Evolutionary conservation across 1,284 basidiomycete genomes (phyloP).

Genomic region (Meira miltonrushii): DNA sequence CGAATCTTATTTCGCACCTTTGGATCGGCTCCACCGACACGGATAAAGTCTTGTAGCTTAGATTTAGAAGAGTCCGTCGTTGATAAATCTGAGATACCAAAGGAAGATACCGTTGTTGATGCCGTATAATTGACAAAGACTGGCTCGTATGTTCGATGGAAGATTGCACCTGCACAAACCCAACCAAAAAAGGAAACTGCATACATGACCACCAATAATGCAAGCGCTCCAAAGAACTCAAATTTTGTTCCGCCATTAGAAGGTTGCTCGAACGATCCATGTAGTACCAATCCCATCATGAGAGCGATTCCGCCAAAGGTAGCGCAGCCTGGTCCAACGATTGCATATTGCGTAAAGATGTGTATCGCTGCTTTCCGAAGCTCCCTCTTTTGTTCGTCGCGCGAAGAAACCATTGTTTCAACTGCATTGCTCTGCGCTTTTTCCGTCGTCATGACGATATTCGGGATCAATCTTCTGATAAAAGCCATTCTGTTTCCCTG

Average conservation of each 20-base stretch:
- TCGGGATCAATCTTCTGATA: too few relatives aligned
- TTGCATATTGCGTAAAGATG: neutral
- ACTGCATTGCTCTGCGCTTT: too few relatives aligned
- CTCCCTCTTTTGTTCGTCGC: too few relatives aligned
- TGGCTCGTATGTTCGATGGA: conserved; percentile 3
- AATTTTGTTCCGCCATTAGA: neutral
- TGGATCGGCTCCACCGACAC: too few relatives aligned
- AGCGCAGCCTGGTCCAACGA: neutral
- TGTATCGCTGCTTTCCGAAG: neutral
- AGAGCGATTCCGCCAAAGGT: neutral
- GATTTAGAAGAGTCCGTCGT: too few relatives aligned
- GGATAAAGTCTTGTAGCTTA: too few relatives aligned
- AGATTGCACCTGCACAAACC: neutral
- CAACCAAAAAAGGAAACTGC: neutral
- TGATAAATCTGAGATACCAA: too few relatives aligned
- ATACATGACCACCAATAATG: neutral
- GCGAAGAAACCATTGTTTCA: too few relatives aligned
- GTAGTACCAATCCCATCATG: neutral
- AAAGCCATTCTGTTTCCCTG: too few relatives aligned
- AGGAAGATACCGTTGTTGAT: too few relatives aligned
- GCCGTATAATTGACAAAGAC: neutral
- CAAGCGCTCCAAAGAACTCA: neutral
- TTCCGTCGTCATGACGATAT: too few relatives aligned
- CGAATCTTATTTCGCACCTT: too few relatives aligned
- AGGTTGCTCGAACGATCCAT: neutral